Percentiles rank a stretch among this genome's conserved stretches.
Evolutionary conservation across 352 stramenopile species (phyloP).

Genomic region (Globisporangium polare): DNA sequence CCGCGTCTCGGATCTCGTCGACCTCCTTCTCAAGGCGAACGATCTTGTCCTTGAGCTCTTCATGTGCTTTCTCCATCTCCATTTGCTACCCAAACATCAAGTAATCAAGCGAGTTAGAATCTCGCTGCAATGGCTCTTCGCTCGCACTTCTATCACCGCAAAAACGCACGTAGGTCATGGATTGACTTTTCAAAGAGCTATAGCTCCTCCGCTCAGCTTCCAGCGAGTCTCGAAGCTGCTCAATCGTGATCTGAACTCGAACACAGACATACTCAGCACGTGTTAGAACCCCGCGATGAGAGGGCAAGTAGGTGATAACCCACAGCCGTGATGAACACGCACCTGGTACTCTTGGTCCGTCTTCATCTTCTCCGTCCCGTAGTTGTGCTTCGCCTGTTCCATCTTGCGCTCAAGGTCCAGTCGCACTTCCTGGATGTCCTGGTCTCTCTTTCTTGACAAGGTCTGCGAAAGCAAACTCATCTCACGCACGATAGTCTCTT

Average conservation of each 20-base stretch:
- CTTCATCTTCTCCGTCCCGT: slow-evolving; percentile 46
- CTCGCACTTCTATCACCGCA: neutral
- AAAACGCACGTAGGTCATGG: slow-evolving; percentile 30
- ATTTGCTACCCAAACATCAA: slow-evolving; percentile 24
- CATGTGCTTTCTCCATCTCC: slow-evolving; percentile 34
- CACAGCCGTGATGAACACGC: neutral
- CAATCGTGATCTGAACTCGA: slow-evolving; percentile 24
- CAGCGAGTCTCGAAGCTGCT: slow-evolving; percentile 34
- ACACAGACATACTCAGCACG: neutral
- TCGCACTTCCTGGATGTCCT: slow-evolving; percentile 47
- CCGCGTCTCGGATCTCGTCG: slow-evolving; percentile 51
- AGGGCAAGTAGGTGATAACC: neutral
- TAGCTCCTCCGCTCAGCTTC: slow-evolving; percentile 31
- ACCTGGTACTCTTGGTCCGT: slow-evolving; percentile 52
- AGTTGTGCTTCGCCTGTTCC: slow-evolving; percentile 50
- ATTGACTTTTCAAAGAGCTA: slow-evolving; percentile 35
- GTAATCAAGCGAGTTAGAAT: slow-evolving; percentile 26
- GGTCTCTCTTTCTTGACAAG: slow-evolving; percentile 45
- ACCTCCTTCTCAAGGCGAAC: slow-evolving; percentile 64
- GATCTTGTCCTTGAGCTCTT: slow-evolving; percentile 52
- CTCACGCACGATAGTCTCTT: slow-evolving; percentile 57
- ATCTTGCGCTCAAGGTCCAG: slow-evolving; percentile 48
- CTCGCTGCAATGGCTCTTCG: neutral
- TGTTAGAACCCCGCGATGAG: neutral
- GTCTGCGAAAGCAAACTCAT: slow-evolving; percentile 51